Evolutionary conservation across 768 basidiomycete genomes (phyloP), one percentile per base, ranked within the genome.

Genomic region (Nidularia sp.): DNA sequence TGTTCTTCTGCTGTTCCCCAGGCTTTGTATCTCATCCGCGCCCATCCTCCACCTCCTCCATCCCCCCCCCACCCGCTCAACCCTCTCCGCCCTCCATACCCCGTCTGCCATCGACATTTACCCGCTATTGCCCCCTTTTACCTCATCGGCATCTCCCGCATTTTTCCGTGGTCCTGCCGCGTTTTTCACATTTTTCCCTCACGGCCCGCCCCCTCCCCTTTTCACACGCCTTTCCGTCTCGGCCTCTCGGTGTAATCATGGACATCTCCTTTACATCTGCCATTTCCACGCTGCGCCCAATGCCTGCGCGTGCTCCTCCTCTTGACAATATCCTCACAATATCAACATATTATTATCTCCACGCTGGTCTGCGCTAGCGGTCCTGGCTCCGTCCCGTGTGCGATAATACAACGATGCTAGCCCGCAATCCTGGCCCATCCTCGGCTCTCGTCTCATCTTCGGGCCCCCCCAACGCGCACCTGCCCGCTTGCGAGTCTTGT

Each of bases 121-220:
- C 39, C 39, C 34, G 35, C 9, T 12, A 39, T 31, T 42, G 18
- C 36, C 34, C 5, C 49, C 39, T 36, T n/a, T 53, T 53, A 45
- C 35, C 33, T 36, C 53, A 34, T 29, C 53, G 53, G 53, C 45
- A 50, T 25, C 10, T 29, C 42, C 53, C 53, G 53, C 18, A 18
- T 53, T 53, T 53, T n/a, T 53, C 52, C 52, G 52, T 44, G 36
- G 48, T 53, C 52, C 18, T 18, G 18, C 18, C 18, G 18, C 18
- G 18, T 18, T 18, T 18, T 18, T 18, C 18, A 18, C 18, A 18
- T 18, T 18, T 18, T 18, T 18, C 18, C 18, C 18, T 18, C 18
- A 18, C 18, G 18, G 18, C 18, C 18, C 18, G 18, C 18, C 18
- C 18, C 18, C 18, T 18, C 18, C 18, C 18, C 18, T 18, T 18